These are phyloP conservation scores for Acanthamoeba royreba DNA, from an alignment of 208 protist genomes.

Conservation along the genomic window DNA sequence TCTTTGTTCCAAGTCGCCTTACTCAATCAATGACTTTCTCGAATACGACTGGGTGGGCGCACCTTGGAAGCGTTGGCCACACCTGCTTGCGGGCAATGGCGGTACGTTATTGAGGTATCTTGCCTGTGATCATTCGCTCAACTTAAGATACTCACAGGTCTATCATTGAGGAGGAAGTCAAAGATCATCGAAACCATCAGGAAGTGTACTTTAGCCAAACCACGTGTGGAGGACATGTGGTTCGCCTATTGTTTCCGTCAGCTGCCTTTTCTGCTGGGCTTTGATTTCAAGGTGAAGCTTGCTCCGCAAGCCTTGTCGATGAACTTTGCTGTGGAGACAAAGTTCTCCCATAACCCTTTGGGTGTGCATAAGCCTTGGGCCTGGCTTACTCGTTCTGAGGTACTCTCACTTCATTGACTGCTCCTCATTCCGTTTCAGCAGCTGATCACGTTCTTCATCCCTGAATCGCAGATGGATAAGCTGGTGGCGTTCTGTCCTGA, in stretches of 20 bases:
- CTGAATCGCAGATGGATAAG: too few species aligned
- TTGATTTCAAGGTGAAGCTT: background rate
- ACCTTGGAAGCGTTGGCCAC: background rate
- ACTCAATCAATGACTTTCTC: background rate
- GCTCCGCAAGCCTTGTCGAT: background rate
- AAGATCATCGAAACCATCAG: background rate
- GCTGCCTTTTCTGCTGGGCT: background rate
- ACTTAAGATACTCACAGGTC: background rate
- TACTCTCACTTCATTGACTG: too few species aligned
- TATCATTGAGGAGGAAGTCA: background rate
- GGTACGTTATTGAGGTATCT: background rate
- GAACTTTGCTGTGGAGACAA: background rate
- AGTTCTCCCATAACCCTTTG: background rate
- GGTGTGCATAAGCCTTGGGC: background rate
- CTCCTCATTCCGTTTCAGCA: too few species aligned
- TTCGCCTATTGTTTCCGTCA: background rate
- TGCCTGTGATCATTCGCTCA: background rate
- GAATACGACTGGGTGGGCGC: background rate
- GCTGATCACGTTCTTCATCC: too few species aligned
- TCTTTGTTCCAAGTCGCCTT: background rate
- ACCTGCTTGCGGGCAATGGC: background rate
- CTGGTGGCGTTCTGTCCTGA: too few species aligned
- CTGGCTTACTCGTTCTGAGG: background rate
- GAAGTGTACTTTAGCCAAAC: background rate
- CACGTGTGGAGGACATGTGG: background rate